A percentile compares a stretch with the other conserved stretches of the same genome.
These are phyloP conservation scores for Clathrospora elynae DNA, from an alignment of 2,329 filamentous ascomycete genomes.

Conservation along the genomic window DNA sequence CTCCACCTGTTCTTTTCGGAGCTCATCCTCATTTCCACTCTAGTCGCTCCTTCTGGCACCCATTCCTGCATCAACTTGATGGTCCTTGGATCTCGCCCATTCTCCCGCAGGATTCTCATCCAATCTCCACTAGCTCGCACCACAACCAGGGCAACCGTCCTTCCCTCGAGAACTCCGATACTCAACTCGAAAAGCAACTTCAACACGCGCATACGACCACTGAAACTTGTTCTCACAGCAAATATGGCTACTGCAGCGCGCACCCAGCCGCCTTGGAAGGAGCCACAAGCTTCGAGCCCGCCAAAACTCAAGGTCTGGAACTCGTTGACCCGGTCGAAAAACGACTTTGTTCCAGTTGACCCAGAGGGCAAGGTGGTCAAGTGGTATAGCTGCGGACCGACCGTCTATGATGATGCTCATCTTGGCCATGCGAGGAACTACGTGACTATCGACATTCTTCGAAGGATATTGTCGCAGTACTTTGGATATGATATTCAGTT, in stretches of 20 bases:
- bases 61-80: constrained; percentile 34
- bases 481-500: constrained; percentile 83
- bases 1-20: constrained; percentile 19
- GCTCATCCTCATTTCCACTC: constrained; percentile 9
- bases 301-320: constrained; percentile 74
- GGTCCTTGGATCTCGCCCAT: constrained; percentile 35
- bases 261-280: constrained; percentile 49
- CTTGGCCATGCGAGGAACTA: constrained; percentile 87
- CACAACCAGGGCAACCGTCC: too few relatives aligned
- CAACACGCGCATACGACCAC: too few relatives aligned
- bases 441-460: constrained; percentile 85
- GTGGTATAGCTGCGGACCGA: constrained; percentile 91
- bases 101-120: constrained; percentile 35
- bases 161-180: too few relatives aligned
- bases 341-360: constrained; percentile 75
- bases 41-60: constrained; percentile 22
- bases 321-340: constrained; percentile 75
- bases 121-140: constrained; percentile 34
- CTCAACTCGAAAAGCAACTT: constrained; percentile 20
- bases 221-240: too few relatives aligned
- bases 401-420: constrained; percentile 81
- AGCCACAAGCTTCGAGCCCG: constrained; percentile 50
- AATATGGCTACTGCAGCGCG: constrained; percentile 44
- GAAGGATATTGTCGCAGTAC: constrained; percentile 80
- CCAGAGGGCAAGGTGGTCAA: constrained; percentile 69